Conservation (phyloP, 148 eudicot genomes). For the Camellia sinensis region DNA sequence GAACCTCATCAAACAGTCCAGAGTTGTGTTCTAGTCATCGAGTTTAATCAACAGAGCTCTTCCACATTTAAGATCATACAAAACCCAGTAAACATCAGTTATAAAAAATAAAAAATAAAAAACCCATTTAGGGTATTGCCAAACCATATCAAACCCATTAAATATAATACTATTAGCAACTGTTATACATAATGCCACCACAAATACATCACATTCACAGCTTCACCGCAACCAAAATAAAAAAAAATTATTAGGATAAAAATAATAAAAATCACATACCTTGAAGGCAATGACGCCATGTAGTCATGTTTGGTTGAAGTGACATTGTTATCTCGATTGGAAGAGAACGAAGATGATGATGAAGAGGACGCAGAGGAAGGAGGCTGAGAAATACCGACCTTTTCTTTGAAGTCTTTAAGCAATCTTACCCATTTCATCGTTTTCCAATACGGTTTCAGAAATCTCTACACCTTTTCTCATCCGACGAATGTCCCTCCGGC, state of each 20-base stretch:
- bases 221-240: too few relatives aligned
- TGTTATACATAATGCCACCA: not conserved
- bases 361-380: constrained; percentile 24
- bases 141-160: too few relatives aligned
- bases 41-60: not conserved
- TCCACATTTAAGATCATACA: too few relatives aligned
- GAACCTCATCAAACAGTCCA: constrained; percentile 6
- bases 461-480: constrained; percentile 29
- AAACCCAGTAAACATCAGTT: too few relatives aligned
- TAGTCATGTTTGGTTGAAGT: constrained; percentile 26
- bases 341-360: constrained; percentile 27
- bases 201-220: not conserved
- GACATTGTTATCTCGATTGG: constrained; percentile 41
- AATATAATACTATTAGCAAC: too few relatives aligned
- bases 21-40: not conserved
- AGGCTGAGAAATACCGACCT: constrained; percentile 68
- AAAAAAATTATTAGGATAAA: too few relatives aligned
- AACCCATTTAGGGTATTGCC: too few relatives aligned
- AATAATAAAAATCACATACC: constrained; percentile 23
- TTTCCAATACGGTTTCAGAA: constrained; percentile 26
- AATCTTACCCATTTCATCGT: constrained; percentile 97
- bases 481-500: constrained; percentile 20
- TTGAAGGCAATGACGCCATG: constrained; percentile 32
- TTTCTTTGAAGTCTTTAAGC: constrained; percentile 93
- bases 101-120: too few relatives aligned